Base-by-base conservation (phyloP, 257 asterid genomes). In the Solanum pennellii region DNA sequence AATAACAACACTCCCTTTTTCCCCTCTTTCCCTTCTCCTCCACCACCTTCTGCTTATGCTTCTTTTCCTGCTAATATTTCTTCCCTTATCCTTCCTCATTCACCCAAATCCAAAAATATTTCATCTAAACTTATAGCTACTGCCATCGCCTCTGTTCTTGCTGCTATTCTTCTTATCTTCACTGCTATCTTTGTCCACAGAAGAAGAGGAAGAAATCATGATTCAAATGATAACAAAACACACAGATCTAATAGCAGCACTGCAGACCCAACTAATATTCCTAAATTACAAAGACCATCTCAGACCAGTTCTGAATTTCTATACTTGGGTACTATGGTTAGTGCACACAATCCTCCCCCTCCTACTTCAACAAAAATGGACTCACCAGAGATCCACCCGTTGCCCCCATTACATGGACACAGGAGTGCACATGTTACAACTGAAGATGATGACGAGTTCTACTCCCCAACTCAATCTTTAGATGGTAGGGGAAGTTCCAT, bases 301-400 rank as follows among this genome's bases (percentile, higher is more conserved):
- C 98, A 94, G 44, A 90, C 95, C 56, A 97, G 99, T 90, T 86
- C 99, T 0, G 99, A 97, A 95, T 95, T 97, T 79, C 89, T 97
- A 31, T 97, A 97, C 89, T 83, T 97, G 86, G 99, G 99, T 59
- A 97, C 99, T 86, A 86, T 97, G 84, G 99, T 95, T 12, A 94
- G 91, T 85, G 84, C 99, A 7, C 76, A 18, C 18, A 72, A 71
- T 1, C 88, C 91, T 71, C 84, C 69, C n/a, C 84, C 84, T 68
- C 89, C 91, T 79, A 49, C 89, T 90, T 62, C 93, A 3, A 82
- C 93, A 31, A 97, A 94, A 86, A 62, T 91, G 89, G 96, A 92
- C 83, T 96, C 99, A 65, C 99, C 99, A 90, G 99, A 96, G 92
- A 95, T 96, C 90, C 93, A 95, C 3, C 99, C 99, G 18, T 88